Evolutionary conservation across 306 rosid species (phyloP).

Genomic region (Mimosa pudica): DNA sequence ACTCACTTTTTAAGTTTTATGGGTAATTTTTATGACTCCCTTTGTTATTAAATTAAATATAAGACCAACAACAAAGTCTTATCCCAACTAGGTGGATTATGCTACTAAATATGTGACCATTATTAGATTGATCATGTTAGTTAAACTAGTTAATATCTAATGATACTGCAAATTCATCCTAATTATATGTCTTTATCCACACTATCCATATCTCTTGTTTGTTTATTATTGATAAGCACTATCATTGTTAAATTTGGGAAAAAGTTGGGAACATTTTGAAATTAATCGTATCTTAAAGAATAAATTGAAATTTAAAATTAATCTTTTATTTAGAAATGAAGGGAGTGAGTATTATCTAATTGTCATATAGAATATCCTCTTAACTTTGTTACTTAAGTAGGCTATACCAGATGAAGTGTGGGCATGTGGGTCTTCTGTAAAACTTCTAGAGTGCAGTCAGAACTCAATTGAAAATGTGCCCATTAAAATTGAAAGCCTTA

Average conservation of each 20-base stretch:
- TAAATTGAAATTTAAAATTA: too few relatives aligned
- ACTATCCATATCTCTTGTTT: too few relatives aligned
- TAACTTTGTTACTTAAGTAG: slow-evolving; percentile 46
- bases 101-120: too few relatives aligned
- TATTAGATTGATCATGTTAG: too few relatives aligned
- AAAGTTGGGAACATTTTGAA: too few relatives aligned
- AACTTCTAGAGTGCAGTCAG: slow-evolving; percentile 68
- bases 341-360: neutral
- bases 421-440: slow-evolving; percentile 63
- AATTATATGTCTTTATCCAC: too few relatives aligned
- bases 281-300: too few relatives aligned
- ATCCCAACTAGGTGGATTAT: neutral
- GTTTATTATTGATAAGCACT: too few relatives aligned
- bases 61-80: neutral
- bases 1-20: neutral
- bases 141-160: too few relatives aligned
- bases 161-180: too few relatives aligned
- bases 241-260: too few relatives aligned
- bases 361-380: slow-evolving; percentile 23
- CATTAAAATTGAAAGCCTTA: slow-evolving; percentile 52
- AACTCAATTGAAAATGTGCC: slow-evolving; percentile 65
- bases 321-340: too few relatives aligned
- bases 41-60: neutral
- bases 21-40: neutral
- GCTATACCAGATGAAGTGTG: slow-evolving; percentile 83